Base-by-base conservation (phyloP, 148 eudicot species). In the Fagopyrum tataricum region DNA sequence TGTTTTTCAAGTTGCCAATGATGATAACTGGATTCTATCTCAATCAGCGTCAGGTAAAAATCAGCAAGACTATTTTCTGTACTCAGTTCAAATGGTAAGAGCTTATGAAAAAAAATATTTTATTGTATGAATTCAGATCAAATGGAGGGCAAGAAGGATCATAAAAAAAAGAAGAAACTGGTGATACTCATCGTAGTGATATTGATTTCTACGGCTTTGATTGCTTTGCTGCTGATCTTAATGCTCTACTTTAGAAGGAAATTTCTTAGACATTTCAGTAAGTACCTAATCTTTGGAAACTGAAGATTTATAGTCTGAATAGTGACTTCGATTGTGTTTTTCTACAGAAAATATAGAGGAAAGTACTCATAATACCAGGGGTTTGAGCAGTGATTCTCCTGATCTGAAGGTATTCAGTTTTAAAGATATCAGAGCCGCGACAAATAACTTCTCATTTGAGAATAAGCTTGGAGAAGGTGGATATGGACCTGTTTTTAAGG, bases 1-100 rank as follows among this genome's bases (percentile, higher is more conserved):
- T 46, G 84, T 72, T 12, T 84, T 73, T 69, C 87, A 82, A 58
- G 75, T 86, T 14, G 52, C 72, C 10, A 73, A 80, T 44, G 90
- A 86, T 52, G 49, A 77, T 70, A 77, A 84, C 39, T 87, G 61
- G 61, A 1, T 18, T 3, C 26, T 55, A 55, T 55, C 61, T 55
- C 61, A 55, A 26, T 23, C 61, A 55, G 61, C 61, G 5, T 55
- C 61, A 55, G 61, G 61, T 55, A n/a, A 55, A 55, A 52, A 17
- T 8, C 18, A 52, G 26, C 7, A 20, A 18, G 26, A 21, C 21
- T 7, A n/a, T n/a, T 18, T 55, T 7, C 61, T 17, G 4, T 55
- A 7, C 0, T 49, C 14, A 49, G 15, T 15, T 49, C 55, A 49
- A 49, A 49, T 14, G 2, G 17, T 17, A 31, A 31, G 37, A 31